Evolutionary conservation across 2,329 filamentous ascomycete species (phyloP), one percentile per base, ranked within the genome.

Genomic region (Alternaria panax): DNA sequence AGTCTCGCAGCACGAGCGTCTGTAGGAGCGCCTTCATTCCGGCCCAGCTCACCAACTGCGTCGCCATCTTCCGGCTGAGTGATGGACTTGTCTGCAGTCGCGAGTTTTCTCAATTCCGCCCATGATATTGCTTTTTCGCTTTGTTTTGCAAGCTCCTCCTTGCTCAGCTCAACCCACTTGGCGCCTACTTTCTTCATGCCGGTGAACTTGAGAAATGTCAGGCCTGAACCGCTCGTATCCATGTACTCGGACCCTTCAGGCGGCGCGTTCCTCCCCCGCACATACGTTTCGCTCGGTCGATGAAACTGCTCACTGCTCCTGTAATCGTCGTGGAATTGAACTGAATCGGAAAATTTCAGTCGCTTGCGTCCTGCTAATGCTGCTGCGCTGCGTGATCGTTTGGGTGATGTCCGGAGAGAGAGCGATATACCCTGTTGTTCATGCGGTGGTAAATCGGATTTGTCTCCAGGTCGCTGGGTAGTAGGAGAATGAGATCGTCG

Each of bases 221-320:
- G 51, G 3, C 56, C 57, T 18, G 45, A 56, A 1, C 74, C 74
- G 34, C 71, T 75, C 2, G 72, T 74, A 47, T 76, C 74, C 18
- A 73, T 55, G 34, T 65, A 73, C 43, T 71, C 68, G 7, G 51
- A 54, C 7, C 64, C 69, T 55, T 70, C 65, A 5, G 65, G 64
- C 7, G 68, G 64, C 28, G 68, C 70, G 51, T 73, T 69, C n/a
- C 70, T 59, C 8, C 74, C 74, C 4, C 57, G 69, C 4, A 66
- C 57, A 48, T 75, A 75, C 5, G 51, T 57, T 7, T 69, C 59
- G 22, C 59, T 62, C 24, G 42, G 51, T 4, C 74, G 67, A 30
- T 60, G 51, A 48, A 62, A 70, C 22, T 63, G 43, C 7, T 55
- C 40, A 47, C 48, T 63, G n/a, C 43, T 50, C 12, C 68, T 62